A percentile compares a stretch with the other conserved stretches of the same genome.
Evolutionary conservation across 2,329 filamentous ascomycete genomes (phyloP).

Genomic region (Leptographium lundbergii): DNA sequence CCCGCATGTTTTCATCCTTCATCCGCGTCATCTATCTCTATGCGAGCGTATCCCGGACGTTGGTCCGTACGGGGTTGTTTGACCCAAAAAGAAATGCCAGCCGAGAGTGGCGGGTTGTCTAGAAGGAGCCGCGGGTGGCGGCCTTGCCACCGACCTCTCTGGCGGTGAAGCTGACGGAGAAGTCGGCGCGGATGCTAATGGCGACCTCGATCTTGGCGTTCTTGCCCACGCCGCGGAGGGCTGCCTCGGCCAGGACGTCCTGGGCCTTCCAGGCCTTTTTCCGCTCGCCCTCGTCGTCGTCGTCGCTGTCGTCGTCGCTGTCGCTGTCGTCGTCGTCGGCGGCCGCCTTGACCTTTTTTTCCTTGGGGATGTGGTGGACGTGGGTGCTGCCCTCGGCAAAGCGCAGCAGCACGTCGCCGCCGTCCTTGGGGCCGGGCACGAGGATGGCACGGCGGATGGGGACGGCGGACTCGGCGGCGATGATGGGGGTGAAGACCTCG

Average conservation of each 20-base stretch:
- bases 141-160: conserved; percentile 81
- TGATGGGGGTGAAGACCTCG: conserved; percentile 66
- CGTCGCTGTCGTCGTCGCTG: conserved; percentile 51
- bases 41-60: neutral
- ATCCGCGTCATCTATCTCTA: neutral
- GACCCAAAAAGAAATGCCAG: neutral
- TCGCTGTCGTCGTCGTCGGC: conserved; percentile 52
- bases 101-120: neutral
- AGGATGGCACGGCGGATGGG: conserved; percentile 78
- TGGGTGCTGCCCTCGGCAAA: conserved; percentile 79
- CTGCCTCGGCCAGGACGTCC: conserved; percentile 70
- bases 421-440: conserved; percentile 61
- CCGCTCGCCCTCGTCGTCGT: conserved; percentile 74
- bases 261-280: conserved; percentile 91
- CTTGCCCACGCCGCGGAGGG: conserved; percentile 74
- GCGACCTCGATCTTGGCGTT: conserved; percentile 86
- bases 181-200: conserved; percentile 72
- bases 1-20: neutral
- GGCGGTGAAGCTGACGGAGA: conserved; percentile 66
- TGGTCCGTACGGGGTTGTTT: neutral
- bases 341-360: conserved; percentile 60
- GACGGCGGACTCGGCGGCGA: conserved; percentile 77
- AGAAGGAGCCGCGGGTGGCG: conserved; percentile 52
- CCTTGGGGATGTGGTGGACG: conserved; percentile 60
- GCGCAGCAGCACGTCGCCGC: conserved; percentile 79